These are phyloP conservation scores for Leccinum barrowsii DNA, from an alignment of 768 basidiomycete genomes.

Conservation along the genomic window DNA sequence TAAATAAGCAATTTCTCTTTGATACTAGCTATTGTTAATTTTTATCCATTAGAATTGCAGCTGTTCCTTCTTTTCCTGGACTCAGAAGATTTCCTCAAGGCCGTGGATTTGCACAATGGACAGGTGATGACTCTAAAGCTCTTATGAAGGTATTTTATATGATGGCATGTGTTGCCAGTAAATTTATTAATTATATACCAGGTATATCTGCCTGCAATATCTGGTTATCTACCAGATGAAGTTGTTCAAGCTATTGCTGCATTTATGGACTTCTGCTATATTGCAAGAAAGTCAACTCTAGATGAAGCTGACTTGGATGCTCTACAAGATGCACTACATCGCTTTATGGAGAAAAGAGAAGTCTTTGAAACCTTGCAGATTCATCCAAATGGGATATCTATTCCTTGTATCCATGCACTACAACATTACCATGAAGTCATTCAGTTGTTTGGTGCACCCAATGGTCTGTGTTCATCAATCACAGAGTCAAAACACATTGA, in stretches of 20 bases:
- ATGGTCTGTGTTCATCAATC: background rate
- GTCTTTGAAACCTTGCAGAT: background rate
- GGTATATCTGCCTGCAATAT: background rate
- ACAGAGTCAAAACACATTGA: background rate
- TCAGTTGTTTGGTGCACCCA: background rate
- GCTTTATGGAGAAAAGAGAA: background rate
- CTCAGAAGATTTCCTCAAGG: background rate
- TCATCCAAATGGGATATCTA: background rate
- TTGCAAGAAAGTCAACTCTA: background rate
- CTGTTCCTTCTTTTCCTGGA: background rate
- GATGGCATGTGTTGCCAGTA: background rate
- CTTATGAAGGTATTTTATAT: background rate
- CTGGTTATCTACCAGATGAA: background rate
- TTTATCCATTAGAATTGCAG: background rate
- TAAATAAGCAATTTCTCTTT: background rate
- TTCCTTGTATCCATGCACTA: background rate
- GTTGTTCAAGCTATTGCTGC: background rate
- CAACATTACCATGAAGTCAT: background rate
- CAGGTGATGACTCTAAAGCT: conserved; percentile 1
- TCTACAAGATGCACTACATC: background rate
- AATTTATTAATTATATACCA: background rate
- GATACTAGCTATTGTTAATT: too few relatives aligned
- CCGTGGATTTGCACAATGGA: background rate
- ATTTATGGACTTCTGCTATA: background rate
- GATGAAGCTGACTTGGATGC: background rate